Base-by-base conservation (phyloP, 768 basidiomycete species). In the Lenzites betulinus region DNA sequence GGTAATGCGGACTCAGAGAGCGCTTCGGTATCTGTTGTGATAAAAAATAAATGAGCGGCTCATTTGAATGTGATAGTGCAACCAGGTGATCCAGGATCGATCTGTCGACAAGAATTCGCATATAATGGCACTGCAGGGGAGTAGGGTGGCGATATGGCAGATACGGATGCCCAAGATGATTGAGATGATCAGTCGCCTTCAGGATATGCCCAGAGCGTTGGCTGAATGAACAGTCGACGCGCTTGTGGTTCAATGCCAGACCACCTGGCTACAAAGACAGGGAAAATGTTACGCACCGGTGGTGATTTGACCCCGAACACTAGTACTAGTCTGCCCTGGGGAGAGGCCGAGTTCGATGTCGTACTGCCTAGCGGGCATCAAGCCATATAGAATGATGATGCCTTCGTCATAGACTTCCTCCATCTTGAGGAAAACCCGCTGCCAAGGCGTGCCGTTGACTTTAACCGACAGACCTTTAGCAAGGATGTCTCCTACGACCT, bases 311-410 rank as follows among this genome's bases (percentile, higher is more conserved):
- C 80, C 81, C 39, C 83, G 77, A 23, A 89, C 76, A n/a, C 67
- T 62, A 18, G 47, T 20, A 18, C 28, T 49, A 23, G 83, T 78
- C 25, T 85, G 87, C 7, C 80, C 80, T 9, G 85, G 84, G 5
- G 88, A 85, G 26, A 95, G 80, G 1, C 82, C 87, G 12, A 97
- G 77, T 68, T 94, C 91, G 52, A 97, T 87, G 68, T 97, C 93
- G 67, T 97, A 97, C 70, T 92, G 90, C 57, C 91, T 82, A 1
- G 91, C 91, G 3, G 93, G 94, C 78, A 90, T 83, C 47, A 98
- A 79, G 1, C 92, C 93, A 60, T 93, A 95, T 26, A 98, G 84
- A 59, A 96, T 91, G 53, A 97, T 92, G 57, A 95, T 85, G 0
- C 93, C 95, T 69, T 96, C 90, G 65, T 95, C 93, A 0, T 82